These are phyloP conservation scores for Fusarium sacchari DNA, from an alignment of 2,329 filamentous ascomycete species.

Conservation along the genomic window DNA sequence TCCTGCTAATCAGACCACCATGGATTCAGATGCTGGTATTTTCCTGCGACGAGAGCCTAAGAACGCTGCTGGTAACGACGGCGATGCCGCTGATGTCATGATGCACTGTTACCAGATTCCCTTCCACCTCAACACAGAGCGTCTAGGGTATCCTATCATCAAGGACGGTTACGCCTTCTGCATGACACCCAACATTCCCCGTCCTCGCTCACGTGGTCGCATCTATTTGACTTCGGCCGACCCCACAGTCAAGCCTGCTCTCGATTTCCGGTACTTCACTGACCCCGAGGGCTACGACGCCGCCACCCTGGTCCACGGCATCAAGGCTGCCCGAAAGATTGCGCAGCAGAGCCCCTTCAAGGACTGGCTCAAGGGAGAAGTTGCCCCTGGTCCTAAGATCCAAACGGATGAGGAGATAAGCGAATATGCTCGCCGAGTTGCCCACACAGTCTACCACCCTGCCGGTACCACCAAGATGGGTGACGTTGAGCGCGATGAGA, in stretches of 20 bases:
- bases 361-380: conserved; percentile 84
- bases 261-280: conserved; percentile 92
- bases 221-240: conserved; percentile 82
- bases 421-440: conserved; percentile 82
- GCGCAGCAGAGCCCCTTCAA: conserved; percentile 81
- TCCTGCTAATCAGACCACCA: conserved; percentile 83
- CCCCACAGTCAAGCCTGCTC: conserved; percentile 79
- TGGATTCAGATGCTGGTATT: conserved; percentile 90
- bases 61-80: conserved; percentile 74
- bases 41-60: conserved; percentile 82
- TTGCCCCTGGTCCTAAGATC: conserved; percentile 78
- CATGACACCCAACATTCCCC: conserved; percentile 92
- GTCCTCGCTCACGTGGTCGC: conserved; percentile 79
- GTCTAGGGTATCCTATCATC: conserved; percentile 74
- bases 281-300: conserved; percentile 88
- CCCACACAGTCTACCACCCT: conserved; percentile 91
- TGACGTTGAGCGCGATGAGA: conserved; percentile 71
- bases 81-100: conserved; percentile 86
- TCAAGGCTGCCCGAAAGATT: conserved; percentile 80
- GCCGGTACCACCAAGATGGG: conserved; percentile 94
- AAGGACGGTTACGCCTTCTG: conserved; percentile 85
- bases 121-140: conserved; percentile 85
- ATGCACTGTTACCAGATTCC: conserved; percentile 98
- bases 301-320: conserved; percentile 79
- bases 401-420: conserved; percentile 82